Percentiles rank a stretch among this genome's conserved stretches.
These are phyloP conservation scores for Vanrija sp. DNA, from an alignment of 1,284 basidiomycete genomes.

Conservation along the genomic window DNA sequence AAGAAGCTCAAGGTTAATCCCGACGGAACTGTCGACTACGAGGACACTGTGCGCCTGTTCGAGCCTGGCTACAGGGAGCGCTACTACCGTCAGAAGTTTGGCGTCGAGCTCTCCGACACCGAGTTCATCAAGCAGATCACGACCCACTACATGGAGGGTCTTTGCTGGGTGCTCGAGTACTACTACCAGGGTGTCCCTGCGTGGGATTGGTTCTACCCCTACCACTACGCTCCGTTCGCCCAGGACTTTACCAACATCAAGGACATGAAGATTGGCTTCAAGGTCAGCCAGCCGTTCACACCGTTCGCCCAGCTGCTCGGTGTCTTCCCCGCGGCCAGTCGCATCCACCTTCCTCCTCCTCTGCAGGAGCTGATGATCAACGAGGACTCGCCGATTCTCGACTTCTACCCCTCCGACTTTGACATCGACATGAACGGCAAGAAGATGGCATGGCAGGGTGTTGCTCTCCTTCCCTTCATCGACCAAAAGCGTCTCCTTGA, in stretches of 20 bases:
- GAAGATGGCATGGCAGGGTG: conserved; percentile 99
- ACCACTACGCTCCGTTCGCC: conserved; percentile 97
- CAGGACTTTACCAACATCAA: conserved; percentile 83
- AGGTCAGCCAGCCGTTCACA: conserved; percentile 78
- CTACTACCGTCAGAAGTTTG: conserved; percentile 94
- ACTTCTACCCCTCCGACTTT: conserved; percentile 92
- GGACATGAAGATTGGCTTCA: conserved; percentile 65
- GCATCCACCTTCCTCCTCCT: conserved; percentile 75
- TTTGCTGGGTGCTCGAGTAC: conserved; percentile 95
- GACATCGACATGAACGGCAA: conserved; percentile 99
- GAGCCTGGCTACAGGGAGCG: conserved; percentile 92
- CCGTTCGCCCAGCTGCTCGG: conserved; percentile 98
- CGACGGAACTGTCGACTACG: conserved; percentile 65
- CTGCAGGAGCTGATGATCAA: conserved; percentile 89
- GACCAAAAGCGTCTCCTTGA: conserved; percentile 76
- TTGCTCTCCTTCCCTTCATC: conserved; percentile 94
- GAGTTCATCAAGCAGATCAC: conserved; percentile 73
- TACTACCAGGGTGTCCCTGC: conserved; percentile 99
- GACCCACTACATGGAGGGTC: conserved; percentile 82
- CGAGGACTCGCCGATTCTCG: conserved; percentile 84
- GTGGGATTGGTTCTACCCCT: conserved; percentile 99
- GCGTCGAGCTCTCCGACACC: conserved; percentile 64
- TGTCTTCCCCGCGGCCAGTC: conserved; percentile 92
- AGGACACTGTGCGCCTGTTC: conserved; percentile 90
- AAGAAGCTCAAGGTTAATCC: conserved; percentile 68